These are phyloP conservation scores for Glarea lozoyensis DNA, from an alignment of 495 filamentous ascomycete genomes.

Conservation along the genomic window DNA sequence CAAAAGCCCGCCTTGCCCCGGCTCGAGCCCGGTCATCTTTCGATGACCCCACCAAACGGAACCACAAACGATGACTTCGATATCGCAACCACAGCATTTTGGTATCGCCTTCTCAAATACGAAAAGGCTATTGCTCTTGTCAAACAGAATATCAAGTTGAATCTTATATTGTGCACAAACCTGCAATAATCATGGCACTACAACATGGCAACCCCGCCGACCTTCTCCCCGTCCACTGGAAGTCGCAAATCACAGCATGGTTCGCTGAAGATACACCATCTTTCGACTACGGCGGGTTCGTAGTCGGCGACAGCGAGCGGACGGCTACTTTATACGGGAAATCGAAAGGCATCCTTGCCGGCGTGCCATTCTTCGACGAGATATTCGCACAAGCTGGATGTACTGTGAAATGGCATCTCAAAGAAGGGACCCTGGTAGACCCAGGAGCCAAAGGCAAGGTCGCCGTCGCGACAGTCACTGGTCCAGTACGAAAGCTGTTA, in stretches of 20 bases:
- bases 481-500: conserved; percentile 76
- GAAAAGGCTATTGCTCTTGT: too few relatives aligned
- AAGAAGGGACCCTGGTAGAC: conserved; percentile 61
- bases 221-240: conserved; percentile 78
- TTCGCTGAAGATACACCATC: conserved; percentile 91
- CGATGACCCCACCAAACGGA: too few relatives aligned
- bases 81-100: too few relatives aligned
- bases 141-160: too few relatives aligned
- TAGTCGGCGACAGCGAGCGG: conserved; percentile 71
- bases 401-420: conserved; percentile 77
- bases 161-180: too few relatives aligned
- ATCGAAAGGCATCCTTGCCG: conserved; percentile 76
- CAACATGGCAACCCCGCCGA: conserved; percentile 67
- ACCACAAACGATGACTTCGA: too few relatives aligned
- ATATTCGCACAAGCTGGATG: conserved; percentile 86
- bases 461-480: conserved; percentile 71
- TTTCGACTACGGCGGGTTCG: conserved; percentile 95
- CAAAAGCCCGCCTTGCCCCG: too few relatives aligned
- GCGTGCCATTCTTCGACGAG: conserved; percentile 91
- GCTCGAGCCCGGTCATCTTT: too few relatives aligned
- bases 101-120: too few relatives aligned
- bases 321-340: conserved; percentile 87
- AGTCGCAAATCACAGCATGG: conserved; percentile 72
- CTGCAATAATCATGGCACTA: conserved; percentile 37
- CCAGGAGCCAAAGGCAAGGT: conserved; percentile 43